Percentiles rank a stretch among this genome's conserved stretches.
Evolutionary conservation across 177 flowering plant genomes (phyloP).

Genomic region (Vitis hybrid): DNA sequence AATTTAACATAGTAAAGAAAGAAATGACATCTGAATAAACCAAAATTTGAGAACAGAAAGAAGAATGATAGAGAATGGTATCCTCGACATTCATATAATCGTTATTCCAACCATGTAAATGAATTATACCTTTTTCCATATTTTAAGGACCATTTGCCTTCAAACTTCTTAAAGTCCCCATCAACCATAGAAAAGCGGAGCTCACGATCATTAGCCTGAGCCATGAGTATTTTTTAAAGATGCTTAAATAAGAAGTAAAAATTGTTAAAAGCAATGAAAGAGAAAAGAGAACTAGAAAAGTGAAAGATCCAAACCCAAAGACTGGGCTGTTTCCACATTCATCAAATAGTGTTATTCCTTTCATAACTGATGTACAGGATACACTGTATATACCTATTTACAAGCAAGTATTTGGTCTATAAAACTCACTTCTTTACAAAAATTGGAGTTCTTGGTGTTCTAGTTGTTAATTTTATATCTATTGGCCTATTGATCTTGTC

Average conservation of each 20-base stretch:
- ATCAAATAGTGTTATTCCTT: no score
- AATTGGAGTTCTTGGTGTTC: no score
- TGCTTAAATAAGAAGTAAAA: background rate
- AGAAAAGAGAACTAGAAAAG: background rate
- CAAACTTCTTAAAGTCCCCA: constrained; percentile 97
- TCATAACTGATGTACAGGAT: no score
- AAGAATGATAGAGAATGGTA: no score
- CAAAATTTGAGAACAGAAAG: background rate
- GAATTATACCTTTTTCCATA: constrained; percentile 57
- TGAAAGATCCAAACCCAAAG: no score
- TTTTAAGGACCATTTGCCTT: constrained; percentile 88
- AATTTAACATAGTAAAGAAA: background rate
- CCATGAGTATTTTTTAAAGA: constrained; percentile 8
- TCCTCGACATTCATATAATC: background rate
- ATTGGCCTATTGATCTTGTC: no score
- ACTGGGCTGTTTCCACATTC: no score
- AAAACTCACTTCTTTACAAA: no score
- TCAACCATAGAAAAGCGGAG: constrained; percentile 95
- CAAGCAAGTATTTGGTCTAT: no score
- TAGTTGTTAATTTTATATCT: no score
- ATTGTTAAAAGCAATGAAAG: background rate
- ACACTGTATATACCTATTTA: no score
- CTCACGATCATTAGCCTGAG: constrained; percentile 64
- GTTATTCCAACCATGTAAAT: background rate
- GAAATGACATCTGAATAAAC: background rate